Base-by-base conservation (phyloP, 495 filamentous ascomycete genomes). In the Talaromyces ruber region DNA sequence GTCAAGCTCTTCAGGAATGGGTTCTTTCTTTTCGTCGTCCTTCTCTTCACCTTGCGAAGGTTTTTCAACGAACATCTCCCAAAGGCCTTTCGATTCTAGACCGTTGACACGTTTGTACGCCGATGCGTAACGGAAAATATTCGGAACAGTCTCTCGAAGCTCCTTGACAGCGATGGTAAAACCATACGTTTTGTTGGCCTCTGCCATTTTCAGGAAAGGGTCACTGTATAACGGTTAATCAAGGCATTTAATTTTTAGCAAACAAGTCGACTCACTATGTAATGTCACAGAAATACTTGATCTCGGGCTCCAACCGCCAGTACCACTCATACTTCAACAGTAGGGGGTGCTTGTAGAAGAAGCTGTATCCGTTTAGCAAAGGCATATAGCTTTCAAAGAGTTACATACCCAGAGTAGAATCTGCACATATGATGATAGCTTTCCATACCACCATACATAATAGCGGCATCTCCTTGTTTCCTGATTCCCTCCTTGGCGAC, bases 201-300 rank as follows among this genome's bases (percentile, higher is more conserved):
- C 84, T 60, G 86, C 86, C 94, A 99, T 99, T 69, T 90, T 83
- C 63, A 92, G 77, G 79, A 99, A 99, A 12, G 94, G 94, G 76
- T 99, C 94, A 71, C 93, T 97, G 61, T 7, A 52, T 29, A 65
- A 78, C 21, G 78, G 75, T 39, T 62, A 65, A 52, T 30, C 6
- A 45, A 52, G 22, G 16, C 5, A 12, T 7, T 11, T 51, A 16
- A 32, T 54, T 16, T 16, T 39, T 4, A 62, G 25, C 6, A 51
- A 24, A 9, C 6, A 29, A 12, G n/a, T 43, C 24, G 37, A 64
- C 88, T 68, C 88, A 97, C 93, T 99, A 99, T 63, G 94, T 99
- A 65, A 99, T 97, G 68, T 99, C 94, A 73, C 94, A 99, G 81
- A 98, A 99, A 81, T 98, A 99, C 79, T 93, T 97, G 87, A 99